A percentile compares a stretch with the other conserved stretches of the same genome.
Conservation (phyloP, 2,329 filamentous ascomycete species). For the Scytalidium sp. region DNA sequence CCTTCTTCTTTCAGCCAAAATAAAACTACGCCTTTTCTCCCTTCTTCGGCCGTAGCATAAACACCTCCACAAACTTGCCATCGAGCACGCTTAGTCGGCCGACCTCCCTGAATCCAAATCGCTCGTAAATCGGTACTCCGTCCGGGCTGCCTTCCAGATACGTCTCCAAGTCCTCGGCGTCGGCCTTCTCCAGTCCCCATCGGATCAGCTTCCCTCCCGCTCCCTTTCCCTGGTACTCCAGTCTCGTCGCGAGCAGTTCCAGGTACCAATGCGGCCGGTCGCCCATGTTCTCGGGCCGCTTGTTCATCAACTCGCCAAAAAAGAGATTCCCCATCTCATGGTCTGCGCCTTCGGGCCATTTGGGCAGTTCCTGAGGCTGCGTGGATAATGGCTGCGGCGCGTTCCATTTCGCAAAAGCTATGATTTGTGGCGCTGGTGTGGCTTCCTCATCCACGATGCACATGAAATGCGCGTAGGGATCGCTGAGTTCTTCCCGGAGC, state of each 20-base stretch:
- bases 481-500: constrained; percentile 35
- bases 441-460: constrained; percentile 34
- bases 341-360: constrained; percentile 39
- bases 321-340: constrained; percentile 34
- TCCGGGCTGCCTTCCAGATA: constrained; percentile 50
- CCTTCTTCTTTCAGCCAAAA: too few species aligned
- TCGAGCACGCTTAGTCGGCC: constrained; percentile 26
- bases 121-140: constrained; percentile 44
- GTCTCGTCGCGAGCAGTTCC: constrained; percentile 42
- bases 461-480: constrained; percentile 36
- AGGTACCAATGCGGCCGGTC: constrained; percentile 45
- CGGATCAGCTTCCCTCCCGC: constrained; percentile 39
- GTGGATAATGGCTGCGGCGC: constrained; percentile 22
- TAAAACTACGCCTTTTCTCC: not conserved
- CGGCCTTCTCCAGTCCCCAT: constrained; percentile 46
- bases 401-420: constrained; percentile 49
- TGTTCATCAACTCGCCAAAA: constrained; percentile 34
- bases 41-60: constrained; percentile 15
- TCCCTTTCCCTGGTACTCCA: constrained; percentile 42
- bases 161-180: constrained; percentile 37
- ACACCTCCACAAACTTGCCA: constrained; percentile 23
- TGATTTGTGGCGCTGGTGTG: constrained; percentile 22
- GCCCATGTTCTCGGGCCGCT: constrained; percentile 36
- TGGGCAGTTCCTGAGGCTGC: constrained; percentile 22
- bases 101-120: constrained; percentile 42